phyloP scores from a whole-genome alignment of 2,329 filamentous ascomycete genomes.

The Stemphylium lycopersici region DNA sequence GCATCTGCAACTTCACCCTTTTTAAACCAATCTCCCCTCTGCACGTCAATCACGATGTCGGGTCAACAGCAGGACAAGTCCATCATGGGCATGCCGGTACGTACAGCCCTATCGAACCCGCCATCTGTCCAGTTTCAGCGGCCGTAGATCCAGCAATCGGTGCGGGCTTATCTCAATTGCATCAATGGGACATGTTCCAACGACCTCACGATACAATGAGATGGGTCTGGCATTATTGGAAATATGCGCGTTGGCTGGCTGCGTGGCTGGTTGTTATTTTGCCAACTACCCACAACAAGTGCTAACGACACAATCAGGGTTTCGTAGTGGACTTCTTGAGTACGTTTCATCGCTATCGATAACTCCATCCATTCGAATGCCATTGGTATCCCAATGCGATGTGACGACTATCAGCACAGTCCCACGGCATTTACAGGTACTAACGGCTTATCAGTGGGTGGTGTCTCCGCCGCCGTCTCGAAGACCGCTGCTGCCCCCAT shows the following conservation, averaged over 20 bases:
- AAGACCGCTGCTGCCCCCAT: constrained; percentile 99
- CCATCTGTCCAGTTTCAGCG: constrained; percentile 27
- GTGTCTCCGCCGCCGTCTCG: constrained; percentile 99
- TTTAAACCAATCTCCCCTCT: constrained; percentile 31
- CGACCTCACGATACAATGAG: constrained; percentile 23
- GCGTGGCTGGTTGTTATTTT: constrained; percentile 22
- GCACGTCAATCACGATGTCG: constrained; percentile 19
- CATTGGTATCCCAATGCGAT: constrained; percentile 32
- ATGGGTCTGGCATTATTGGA: constrained; percentile 27
- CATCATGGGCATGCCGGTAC: constrained; percentile 56
- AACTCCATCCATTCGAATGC: constrained; percentile 27
- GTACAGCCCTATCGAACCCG: constrained; percentile 21
- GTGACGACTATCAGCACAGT: constrained; percentile 10
- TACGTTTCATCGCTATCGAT: constrained; percentile 63
- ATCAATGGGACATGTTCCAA: constrained; percentile 25
- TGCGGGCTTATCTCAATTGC: constrained; percentile 38
- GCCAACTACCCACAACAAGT: constrained; percentile 25
- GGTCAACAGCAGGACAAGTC: constrained; percentile 20
- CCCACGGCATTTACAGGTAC: constrained; percentile 34
- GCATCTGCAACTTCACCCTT: constrained; percentile 24
- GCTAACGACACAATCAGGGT: constrained; percentile 62
- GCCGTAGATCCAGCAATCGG: constrained; percentile 21
- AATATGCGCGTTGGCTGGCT: constrained; percentile 24
- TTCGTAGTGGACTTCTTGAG: constrained; percentile 99
- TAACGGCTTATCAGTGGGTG: constrained; percentile 75